Evolutionary conservation across 306 rosid genomes (phyloP), one percentile per base, ranked within the genome.

Genomic region (Dicorynia guianensis): DNA sequence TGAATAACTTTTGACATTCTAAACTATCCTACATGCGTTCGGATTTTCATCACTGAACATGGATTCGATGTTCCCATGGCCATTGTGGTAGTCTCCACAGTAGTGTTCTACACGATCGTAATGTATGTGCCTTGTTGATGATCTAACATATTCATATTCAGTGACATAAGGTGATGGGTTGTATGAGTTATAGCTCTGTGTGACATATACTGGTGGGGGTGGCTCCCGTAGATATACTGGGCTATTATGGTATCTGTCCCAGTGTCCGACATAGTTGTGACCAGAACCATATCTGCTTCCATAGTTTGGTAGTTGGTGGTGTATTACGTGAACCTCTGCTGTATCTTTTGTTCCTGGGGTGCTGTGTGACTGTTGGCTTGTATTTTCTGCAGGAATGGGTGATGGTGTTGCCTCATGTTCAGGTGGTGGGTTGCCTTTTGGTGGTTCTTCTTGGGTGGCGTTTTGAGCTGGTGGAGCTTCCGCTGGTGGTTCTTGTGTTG

Each of bases 41-140:
- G 97, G 99, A 85, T 95, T 92, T 83, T 95, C 97, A 55, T 95
- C 97, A 38, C 97, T 95, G 82, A 95, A 95, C 60, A 95, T 80
- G 58, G 93, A 89, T 40, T 83, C 81, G 64, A 95, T 79, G 74
- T 81, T 83, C 19, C 88, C 92, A 59, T 74, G 81, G 44, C 65
- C 57, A 58, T 69, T 76, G 35, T 63, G 74, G 74, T 85, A 76
- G 54, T 86, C 91, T 71, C 82, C 88, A 69, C 52, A 34, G 81
- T 85, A 83, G 60, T 79, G 76, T 34, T 83, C 96, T 58, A 72
- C 59, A 72, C 67, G 62, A 48, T 69, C 82, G 85, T 80, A 76
- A 75, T 86, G 75, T 38, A 84, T 53, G 72, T 76, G 59, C 52
- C 39, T 77, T 35, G 89, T 81, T 13, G 95, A 82, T 74, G 96